A percentile compares a stretch with the other conserved stretches of the same genome.
These are phyloP conservation scores for Cryoendolithus antarcticus DNA, from an alignment of 2,329 filamentous ascomycete species.

Conservation along the genomic window DNA sequence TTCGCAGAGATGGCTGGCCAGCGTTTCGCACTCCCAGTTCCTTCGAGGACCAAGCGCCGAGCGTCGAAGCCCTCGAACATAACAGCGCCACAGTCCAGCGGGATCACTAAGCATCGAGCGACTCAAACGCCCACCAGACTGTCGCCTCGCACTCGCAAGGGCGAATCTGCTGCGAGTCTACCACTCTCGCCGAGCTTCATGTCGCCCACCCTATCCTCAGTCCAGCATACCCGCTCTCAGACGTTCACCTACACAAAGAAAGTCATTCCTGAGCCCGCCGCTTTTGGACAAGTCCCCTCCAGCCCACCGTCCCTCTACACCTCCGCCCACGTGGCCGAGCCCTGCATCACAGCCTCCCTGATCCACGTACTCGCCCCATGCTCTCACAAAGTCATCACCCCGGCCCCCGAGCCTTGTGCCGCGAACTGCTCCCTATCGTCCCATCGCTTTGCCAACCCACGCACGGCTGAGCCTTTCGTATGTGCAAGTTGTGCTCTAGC, in stretches of 20 bases:
- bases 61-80: too few species aligned
- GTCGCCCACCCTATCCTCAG: constrained; percentile 4
- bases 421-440: constrained; percentile 8
- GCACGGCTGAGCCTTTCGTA: constrained; percentile 6
- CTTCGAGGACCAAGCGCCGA: too few species aligned
- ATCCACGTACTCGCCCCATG: constrained; percentile 8
- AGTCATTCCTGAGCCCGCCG: too few species aligned
- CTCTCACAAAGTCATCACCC: constrained; percentile 11
- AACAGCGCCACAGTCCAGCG: too few species aligned
- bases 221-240: not conserved
- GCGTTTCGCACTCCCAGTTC: too few species aligned
- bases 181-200: constrained; percentile 4
- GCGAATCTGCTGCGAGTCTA: not conserved
- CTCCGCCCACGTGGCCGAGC: constrained; percentile 7
- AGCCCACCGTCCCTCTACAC: constrained; percentile 1
- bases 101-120: too few species aligned
- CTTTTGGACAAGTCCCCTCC: not conserved
- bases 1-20: too few species aligned
- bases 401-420: constrained; percentile 6
- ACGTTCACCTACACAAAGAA: not conserved
- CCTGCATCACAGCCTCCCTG: constrained; percentile 6
- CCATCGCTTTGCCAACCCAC: constrained; percentile 5
- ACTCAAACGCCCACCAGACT: too few species aligned
- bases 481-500: constrained; percentile 10
- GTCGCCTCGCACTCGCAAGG: too few species aligned